Evolutionary conservation across 1,284 basidiomycete species (phyloP).

Genomic region (Heterobasidion parviporum): DNA sequence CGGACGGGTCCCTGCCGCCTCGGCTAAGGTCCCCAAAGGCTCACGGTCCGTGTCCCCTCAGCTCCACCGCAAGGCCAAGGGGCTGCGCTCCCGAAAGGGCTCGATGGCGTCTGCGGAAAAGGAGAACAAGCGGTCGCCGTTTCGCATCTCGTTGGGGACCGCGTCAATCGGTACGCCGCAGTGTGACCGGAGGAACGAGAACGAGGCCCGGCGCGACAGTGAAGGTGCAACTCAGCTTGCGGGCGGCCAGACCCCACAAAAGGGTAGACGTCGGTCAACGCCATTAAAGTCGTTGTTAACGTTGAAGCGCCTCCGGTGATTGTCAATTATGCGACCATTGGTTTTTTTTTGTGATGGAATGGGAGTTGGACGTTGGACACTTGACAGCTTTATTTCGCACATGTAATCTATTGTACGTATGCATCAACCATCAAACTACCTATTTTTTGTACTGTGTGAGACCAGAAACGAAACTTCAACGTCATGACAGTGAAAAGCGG

Average conservation of each 20-base stretch:
- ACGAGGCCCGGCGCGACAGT: not conserved
- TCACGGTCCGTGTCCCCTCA: not conserved
- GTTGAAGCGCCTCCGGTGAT: not conserved
- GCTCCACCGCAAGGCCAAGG: conserved; percentile 5
- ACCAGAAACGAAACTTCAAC: no score
- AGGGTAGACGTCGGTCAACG: conserved; percentile 7
- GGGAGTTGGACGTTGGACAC: no score
- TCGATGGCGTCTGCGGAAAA: conserved; percentile 1
- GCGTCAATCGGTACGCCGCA: not conserved
- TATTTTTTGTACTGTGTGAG: no score
- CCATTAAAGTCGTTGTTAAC: conserved; percentile 11
- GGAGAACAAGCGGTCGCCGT: conserved; percentile 9
- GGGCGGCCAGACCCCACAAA: not conserved
- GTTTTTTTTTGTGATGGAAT: no score
- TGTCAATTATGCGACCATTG: no score
- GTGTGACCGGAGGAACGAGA: not conserved
- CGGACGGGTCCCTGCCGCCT: not conserved
- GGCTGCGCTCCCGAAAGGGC: not conserved
- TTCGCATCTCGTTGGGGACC: conserved; percentile 1
- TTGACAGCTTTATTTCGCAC: no score
- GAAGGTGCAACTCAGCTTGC: no score
- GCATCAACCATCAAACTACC: no score
- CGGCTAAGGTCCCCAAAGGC: not conserved
- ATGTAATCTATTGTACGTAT: no score
- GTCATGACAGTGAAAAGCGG: no score